phyloP scores from a whole-genome alignment of 495 filamentous ascomycete species.

The Xylaria castorea region DNA sequence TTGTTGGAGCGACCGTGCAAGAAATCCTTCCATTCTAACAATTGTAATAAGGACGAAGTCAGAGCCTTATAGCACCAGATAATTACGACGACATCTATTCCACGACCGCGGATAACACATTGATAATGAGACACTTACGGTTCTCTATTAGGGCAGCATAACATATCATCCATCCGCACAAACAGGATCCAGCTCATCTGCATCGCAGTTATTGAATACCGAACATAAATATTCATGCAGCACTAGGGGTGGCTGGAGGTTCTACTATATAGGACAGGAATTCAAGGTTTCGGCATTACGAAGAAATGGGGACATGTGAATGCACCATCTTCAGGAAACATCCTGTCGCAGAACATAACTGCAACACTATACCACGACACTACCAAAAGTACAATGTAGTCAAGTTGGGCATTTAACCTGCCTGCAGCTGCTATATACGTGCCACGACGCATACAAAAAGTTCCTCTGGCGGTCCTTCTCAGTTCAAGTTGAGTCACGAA shows the following conservation, averaged over 20 bases:
- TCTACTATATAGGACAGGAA: neutral
- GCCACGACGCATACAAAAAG: too few relatives aligned
- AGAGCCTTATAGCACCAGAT: neutral
- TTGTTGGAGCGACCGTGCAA: neutral
- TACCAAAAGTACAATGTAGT: too few relatives aligned
- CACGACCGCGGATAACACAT: neutral
- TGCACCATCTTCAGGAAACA: too few relatives aligned
- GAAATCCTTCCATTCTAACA: neutral
- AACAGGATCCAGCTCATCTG: too few relatives aligned
- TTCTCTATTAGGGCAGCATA: neutral
- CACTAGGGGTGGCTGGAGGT: neutral
- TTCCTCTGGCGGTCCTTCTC: too few relatives aligned
- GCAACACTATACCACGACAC: too few relatives aligned
- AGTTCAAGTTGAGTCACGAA: too few relatives aligned
- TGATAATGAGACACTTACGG: neutral
- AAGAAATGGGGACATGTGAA: too few relatives aligned
- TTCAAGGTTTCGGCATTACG: neutral
- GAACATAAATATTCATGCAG: neutral
- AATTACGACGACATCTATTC: neutral
- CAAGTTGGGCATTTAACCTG: too few relatives aligned
- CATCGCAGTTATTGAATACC: too few relatives aligned
- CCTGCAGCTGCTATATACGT: too few relatives aligned
- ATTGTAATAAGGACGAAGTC: neutral
- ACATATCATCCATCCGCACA: neutral
- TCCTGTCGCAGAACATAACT: too few relatives aligned